phyloP scores from a whole-genome alignment of 2,329 filamentous ascomycete genomes.

The Albophoma yamanashiensis region DNA sequence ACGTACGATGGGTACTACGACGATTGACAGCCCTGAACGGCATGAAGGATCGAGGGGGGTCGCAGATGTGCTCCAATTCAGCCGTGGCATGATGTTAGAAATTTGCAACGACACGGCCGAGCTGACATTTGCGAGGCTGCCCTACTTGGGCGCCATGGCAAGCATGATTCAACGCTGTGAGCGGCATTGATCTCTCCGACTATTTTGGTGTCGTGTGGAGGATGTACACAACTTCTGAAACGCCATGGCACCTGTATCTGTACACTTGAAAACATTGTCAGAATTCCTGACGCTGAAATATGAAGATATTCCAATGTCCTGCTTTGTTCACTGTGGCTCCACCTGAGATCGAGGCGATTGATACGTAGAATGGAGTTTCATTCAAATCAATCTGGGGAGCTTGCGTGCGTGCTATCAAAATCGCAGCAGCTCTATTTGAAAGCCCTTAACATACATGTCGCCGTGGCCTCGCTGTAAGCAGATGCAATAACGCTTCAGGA shows the following conservation, averaged over 20 bases:
- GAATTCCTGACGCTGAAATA: neutral
- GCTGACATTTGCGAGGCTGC: neutral
- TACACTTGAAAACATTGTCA: neutral
- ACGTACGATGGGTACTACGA: slow-evolving; percentile 46
- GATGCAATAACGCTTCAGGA: slow-evolving; percentile 17
- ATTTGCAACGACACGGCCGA: neutral
- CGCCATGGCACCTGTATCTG: neutral
- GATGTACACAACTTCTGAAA: neutral
- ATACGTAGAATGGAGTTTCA: neutral
- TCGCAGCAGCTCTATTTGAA: neutral
- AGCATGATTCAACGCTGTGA: neutral
- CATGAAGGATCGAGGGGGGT: neutral
- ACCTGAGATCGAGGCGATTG: neutral
- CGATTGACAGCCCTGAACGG: slow-evolving; percentile 14
- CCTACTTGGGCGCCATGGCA: neutral
- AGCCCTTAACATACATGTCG: neutral
- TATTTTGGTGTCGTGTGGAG: neutral
- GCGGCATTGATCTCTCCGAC: neutral
- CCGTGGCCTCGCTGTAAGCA: too few species aligned
- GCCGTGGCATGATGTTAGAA: neutral
- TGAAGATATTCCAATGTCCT: neutral
- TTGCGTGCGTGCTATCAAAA: neutral
- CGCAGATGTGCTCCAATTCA: neutral
- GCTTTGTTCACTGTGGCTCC: neutral
- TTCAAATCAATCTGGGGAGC: neutral